These are phyloP conservation scores for Salix exigua DNA, from an alignment of 345 rosid species.

Conservation along the genomic window DNA sequence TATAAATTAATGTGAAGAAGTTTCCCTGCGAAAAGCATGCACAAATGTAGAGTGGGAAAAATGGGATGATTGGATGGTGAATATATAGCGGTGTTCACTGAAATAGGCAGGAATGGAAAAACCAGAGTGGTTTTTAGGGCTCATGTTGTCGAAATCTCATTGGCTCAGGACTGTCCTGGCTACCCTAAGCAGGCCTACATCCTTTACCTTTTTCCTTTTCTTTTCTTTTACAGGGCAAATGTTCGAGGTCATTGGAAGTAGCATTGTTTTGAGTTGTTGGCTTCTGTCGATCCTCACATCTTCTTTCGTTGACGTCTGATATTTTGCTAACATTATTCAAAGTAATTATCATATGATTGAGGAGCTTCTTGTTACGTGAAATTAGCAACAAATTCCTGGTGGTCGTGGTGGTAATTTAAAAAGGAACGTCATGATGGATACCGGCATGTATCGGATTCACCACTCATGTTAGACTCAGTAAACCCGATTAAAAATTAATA, in stretches of 20 bases:
- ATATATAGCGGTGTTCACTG: conserved; percentile 4
- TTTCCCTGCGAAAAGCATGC: conserved; percentile 24
- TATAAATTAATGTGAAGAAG: not conserved
- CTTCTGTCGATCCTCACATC: not conserved
- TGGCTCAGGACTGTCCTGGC: conserved; percentile 1
- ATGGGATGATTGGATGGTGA: not conserved
- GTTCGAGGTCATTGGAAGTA: not conserved
- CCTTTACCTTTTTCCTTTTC: not conserved
- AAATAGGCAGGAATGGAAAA: conserved; percentile 11
- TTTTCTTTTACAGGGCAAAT: not conserved
- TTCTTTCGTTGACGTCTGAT: not conserved
- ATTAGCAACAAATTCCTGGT: not conserved
- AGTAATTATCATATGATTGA: not conserved
- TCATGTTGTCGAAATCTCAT: conserved; percentile 31
- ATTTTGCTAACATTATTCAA: not conserved
- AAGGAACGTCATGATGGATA: too few species aligned
- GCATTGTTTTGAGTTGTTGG: not conserved
- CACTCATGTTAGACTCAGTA: too few species aligned
- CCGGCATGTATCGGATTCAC: too few species aligned
- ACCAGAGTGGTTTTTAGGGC: conserved; percentile 28
- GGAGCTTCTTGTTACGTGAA: not conserved
- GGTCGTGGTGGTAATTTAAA: not conserved
- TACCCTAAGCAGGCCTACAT: not conserved
- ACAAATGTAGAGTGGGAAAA: conserved; percentile 23
- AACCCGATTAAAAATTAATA: too few species aligned